Conservation (phyloP, 176 grass and related monocot genomes). For the Carex parvula region DNA sequence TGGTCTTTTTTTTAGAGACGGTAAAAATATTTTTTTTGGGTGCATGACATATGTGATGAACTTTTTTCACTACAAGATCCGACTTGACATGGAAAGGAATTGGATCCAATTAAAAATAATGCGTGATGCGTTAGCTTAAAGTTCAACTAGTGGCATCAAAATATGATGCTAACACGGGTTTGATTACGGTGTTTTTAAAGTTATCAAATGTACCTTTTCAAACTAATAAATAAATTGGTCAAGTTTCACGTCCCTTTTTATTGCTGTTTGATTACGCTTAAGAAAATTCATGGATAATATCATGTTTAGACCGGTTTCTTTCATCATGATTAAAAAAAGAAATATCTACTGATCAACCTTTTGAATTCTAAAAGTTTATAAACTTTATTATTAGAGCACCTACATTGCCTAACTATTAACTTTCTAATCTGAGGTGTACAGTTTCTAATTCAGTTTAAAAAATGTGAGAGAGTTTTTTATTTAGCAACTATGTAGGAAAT, state of each 20-base stretch:
- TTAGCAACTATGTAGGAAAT: no score
- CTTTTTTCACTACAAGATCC: neutral
- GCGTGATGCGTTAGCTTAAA: neutral
- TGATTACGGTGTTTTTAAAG: neutral
- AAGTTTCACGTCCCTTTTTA: neutral
- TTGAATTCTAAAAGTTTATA: neutral
- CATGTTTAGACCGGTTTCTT: neutral
- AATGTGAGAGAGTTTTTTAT: no score
- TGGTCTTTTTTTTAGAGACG: no score
- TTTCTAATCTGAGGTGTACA: no score
- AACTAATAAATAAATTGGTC: neutral
- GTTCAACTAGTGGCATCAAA: neutral
- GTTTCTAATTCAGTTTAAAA: no score
- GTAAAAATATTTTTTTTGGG: no score
- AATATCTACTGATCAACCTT: neutral
- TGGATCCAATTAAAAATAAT: neutral
- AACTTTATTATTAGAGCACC: neutral
- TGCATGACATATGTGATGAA: neutral
- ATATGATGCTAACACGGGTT: conserved; percentile 4
- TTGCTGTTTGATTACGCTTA: conserved; percentile 5
- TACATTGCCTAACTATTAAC: no score
- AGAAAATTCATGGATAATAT: neutral
- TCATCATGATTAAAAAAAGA: neutral
- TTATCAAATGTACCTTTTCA: conserved; percentile 2
- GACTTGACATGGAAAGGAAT: neutral